These are phyloP conservation scores for Spatholobus suberectus DNA, from an alignment of 306 rosid genomes.

Conservation along the genomic window DNA sequence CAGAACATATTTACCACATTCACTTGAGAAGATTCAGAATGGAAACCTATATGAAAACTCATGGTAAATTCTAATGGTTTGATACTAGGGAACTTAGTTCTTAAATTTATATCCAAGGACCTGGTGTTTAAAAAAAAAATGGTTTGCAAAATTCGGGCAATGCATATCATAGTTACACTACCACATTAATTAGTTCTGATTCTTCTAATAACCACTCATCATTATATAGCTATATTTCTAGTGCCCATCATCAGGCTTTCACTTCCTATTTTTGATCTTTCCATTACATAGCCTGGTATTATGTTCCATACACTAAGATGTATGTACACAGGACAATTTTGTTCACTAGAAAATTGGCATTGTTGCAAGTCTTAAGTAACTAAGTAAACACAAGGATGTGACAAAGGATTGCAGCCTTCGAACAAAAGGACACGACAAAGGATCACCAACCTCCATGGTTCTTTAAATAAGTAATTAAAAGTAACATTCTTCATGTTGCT, in stretches of 20 bases:
- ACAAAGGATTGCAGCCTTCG: slow-evolving; percentile 11
- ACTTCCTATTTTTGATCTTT: slow-evolving; percentile 13
- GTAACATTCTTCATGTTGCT: slow-evolving; percentile 14
- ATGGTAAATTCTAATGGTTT: too few relatives aligned
- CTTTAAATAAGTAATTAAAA: slow-evolving; percentile 2
- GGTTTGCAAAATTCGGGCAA: slow-evolving; percentile 31
- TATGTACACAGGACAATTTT: neutral
- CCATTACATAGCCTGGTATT: neutral
- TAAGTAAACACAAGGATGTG: neutral
- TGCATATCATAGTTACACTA: slow-evolving; percentile 9
- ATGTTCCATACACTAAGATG: neutral
- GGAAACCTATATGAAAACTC: neutral
- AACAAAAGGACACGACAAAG: neutral
- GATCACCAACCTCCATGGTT: slow-evolving; percentile 9
- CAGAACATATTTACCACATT: slow-evolving; percentile 22
- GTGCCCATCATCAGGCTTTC: neutral
- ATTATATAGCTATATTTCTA: neutral
- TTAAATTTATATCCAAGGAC: too few relatives aligned
- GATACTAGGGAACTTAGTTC: too few relatives aligned
- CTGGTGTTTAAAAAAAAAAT: too few relatives aligned
- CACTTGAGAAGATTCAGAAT: slow-evolving; percentile 22
- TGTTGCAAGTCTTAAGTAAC: neutral
- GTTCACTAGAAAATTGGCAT: neutral
- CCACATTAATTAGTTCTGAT: neutral
- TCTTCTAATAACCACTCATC: neutral